Conservation (phyloP, 2,329 filamentous ascomycete species). For the Bipolaris oryzae region DNA sequence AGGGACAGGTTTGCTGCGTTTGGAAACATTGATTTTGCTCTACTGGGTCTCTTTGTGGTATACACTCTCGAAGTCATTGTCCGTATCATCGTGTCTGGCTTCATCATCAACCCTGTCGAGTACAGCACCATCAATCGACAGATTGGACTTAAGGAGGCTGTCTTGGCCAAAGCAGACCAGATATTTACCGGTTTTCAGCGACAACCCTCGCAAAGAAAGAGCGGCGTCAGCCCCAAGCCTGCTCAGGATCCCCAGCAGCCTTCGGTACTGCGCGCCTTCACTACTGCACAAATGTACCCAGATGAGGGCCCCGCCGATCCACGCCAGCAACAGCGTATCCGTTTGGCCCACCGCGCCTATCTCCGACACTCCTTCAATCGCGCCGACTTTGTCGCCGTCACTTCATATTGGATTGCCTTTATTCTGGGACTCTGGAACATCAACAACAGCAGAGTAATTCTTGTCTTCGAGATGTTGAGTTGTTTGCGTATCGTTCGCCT, state of each 20-base stretch:
- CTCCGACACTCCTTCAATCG: slow-evolving; percentile 94
- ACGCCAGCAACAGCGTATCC: slow-evolving; percentile 79
- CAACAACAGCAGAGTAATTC: slow-evolving; percentile 74
- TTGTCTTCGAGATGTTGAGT: slow-evolving; percentile 95
- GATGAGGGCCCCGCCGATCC: slow-evolving; percentile 62
- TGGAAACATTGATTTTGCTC: slow-evolving; percentile 73
- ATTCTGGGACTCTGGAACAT: slow-evolving; percentile 71
- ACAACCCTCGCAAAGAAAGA: slow-evolving; percentile 67
- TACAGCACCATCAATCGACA: slow-evolving; percentile 89
- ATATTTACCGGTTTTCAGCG: slow-evolving; percentile 79
- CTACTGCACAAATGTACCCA: slow-evolving; percentile 67
- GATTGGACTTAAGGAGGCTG: slow-evolving; percentile 72
- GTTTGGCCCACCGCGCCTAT: slow-evolving; percentile 89
- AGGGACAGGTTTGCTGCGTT: slow-evolving; percentile 69
- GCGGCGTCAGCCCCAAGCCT: slow-evolving; percentile 46
- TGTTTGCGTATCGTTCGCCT: slow-evolving; percentile 90
- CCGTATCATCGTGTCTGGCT: slow-evolving; percentile 89
- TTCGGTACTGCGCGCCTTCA: slow-evolving; percentile 78
- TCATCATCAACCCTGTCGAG: slow-evolving; percentile 86
- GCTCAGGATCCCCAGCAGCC: slow-evolving; percentile 54
- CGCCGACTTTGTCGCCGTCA: slow-evolving; percentile 89
- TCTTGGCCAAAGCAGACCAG: slow-evolving; percentile 75
- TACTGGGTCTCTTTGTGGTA: slow-evolving; percentile 82
- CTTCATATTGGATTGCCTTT: slow-evolving; percentile 95
- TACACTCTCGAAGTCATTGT: slow-evolving; percentile 87